Evolutionary conservation across 306 rosid genomes (phyloP).

Genomic region (Malus sylvestris): DNA sequence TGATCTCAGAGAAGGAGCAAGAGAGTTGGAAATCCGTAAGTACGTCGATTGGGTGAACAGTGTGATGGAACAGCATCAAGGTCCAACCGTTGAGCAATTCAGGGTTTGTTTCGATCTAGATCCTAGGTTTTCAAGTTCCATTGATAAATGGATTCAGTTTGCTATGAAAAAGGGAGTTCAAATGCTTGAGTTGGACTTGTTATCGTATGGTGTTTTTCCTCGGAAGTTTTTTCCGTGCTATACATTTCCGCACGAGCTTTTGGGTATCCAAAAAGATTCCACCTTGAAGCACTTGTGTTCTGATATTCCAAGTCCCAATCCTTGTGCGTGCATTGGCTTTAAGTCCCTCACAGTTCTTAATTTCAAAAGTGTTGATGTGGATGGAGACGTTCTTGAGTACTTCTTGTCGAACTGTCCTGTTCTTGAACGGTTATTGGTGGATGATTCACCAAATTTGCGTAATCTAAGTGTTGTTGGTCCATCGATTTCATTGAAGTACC

Average conservation of each 20-base stretch:
- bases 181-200: constrained; percentile 7
- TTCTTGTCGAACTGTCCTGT: not conserved
- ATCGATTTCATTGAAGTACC: constrained; percentile 3
- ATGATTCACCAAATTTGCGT: not conserved
- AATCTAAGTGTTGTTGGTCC: constrained; percentile 2
- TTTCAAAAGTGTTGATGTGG: constrained; percentile 3
- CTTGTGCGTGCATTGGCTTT: constrained; percentile 8
- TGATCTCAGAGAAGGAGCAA: not conserved
- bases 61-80: not conserved
- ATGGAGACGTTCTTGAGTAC: not conserved
- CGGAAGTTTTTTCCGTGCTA: not conserved
- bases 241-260: not conserved
- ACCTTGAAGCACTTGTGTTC: not conserved
- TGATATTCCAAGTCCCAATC: not conserved
- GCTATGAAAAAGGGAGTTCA: constrained; percentile 9
- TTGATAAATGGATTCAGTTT: not conserved
- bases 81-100: not conserved
- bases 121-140: not conserved
- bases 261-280: not conserved
- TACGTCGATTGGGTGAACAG: not conserved
- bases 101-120: constrained; percentile 9
- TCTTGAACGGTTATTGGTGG: constrained; percentile 1
- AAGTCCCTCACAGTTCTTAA: constrained; percentile 4
- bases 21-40: not conserved
- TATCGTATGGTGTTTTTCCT: not conserved